Percentiles rank a stretch among this genome's conserved stretches.
phyloP scores from a whole-genome alignment of 2,329 filamentous ascomycete genomes.

The Dactylellina cionopaga region DNA sequence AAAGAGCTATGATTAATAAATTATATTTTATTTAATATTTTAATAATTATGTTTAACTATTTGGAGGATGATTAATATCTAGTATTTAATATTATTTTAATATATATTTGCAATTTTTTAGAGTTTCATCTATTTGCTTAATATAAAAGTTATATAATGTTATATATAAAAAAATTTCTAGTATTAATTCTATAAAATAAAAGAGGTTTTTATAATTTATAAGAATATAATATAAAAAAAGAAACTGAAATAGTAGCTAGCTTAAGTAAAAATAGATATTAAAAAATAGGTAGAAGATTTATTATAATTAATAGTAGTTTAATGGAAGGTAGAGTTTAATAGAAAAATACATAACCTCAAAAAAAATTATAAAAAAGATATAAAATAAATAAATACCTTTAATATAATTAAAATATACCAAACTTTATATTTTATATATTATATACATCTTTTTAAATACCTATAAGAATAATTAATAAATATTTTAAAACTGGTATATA shows the following conservation, averaged over 20 bases:
- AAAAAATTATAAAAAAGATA: neutral
- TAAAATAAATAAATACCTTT: neutral
- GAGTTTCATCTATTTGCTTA: neutral
- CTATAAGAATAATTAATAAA: neutral
- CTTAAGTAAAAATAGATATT: neutral
- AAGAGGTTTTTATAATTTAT: neutral
- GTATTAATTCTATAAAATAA: neutral
- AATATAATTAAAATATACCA: neutral
- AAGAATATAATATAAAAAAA: neutral
- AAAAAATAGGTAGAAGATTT: neutral
- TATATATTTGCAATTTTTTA: neutral
- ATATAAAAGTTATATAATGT: neutral
- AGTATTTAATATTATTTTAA: neutral
- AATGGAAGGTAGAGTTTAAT: too few relatives aligned
- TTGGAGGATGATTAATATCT: neutral
- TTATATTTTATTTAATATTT: neutral
- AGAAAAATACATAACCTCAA: too few relatives aligned
- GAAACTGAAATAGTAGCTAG: neutral
- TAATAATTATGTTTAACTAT: neutral
- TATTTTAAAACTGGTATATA: neutral
- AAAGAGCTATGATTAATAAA: neutral
- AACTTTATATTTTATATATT: neutral
- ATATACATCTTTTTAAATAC: neutral
- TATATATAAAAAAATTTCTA: neutral
- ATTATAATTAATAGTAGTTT: too few relatives aligned